Percentiles rank a stretch among this genome's conserved stretches.
These are phyloP conservation scores for Fusarium camptoceras DNA, from an alignment of 2,329 filamentous ascomycete species.

Conservation along the genomic window DNA sequence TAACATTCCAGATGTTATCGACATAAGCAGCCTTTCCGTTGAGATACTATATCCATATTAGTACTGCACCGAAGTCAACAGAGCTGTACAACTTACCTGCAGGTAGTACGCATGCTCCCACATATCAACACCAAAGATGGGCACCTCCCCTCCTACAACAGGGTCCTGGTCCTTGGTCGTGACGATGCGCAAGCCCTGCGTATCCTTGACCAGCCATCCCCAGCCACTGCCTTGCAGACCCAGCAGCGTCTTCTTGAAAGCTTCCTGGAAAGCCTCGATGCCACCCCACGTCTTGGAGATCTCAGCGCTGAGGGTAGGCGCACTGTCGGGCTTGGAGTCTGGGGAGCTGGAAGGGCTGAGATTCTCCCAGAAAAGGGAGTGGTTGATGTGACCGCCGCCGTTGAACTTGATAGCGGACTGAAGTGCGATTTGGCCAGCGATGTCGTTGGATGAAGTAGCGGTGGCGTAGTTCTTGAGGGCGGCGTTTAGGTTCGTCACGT, in stretches of 20 bases:
- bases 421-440: constrained; percentile 73
- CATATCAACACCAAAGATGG: constrained; percentile 85
- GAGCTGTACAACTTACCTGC: constrained; percentile 63
- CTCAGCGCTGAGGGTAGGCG: constrained; percentile 69
- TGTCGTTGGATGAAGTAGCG: constrained; percentile 67
- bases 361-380: constrained; percentile 92
- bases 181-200: constrained; percentile 72
- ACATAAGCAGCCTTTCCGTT: constrained; percentile 82
- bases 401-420: constrained; percentile 85
- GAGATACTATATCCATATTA: constrained; percentile 67
- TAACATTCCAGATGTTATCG: constrained; percentile 80
- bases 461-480: constrained; percentile 70
- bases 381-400: constrained; percentile 92
- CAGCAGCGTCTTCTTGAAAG: constrained; percentile 74
- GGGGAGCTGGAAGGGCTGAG: constrained; percentile 70
- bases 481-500: constrained; percentile 80
- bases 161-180: constrained; percentile 91
- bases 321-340: constrained; percentile 66
- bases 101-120: constrained; percentile 96
- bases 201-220: constrained; percentile 84
- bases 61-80: neutral
- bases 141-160: constrained; percentile 71
- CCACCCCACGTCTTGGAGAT: constrained; percentile 77
- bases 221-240: constrained; percentile 86
- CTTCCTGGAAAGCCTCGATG: constrained; percentile 72